phyloP scores from a whole-genome alignment of 2,329 filamentous ascomycete genomes.

The Aspergillus flavus region DNA sequence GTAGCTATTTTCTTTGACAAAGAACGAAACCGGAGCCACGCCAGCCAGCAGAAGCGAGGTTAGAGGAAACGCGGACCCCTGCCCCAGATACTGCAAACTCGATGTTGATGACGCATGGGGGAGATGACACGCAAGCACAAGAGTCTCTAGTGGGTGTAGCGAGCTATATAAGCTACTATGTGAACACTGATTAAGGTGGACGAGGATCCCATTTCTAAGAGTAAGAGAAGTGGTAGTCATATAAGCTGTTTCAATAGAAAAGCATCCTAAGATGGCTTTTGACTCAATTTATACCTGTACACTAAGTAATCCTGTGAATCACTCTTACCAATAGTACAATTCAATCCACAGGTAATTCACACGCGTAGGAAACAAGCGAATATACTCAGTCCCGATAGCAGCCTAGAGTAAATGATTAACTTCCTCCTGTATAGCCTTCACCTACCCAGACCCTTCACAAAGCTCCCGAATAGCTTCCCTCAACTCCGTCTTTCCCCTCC shows the following conservation, averaged over 20 bases:
- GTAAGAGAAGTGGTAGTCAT: background rate
- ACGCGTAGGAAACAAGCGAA: rapidly evolving
- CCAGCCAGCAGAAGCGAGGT: too few relatives aligned
- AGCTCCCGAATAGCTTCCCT: background rate
- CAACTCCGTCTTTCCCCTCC: conserved; percentile 8
- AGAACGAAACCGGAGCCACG: too few relatives aligned
- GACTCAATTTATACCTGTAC: background rate
- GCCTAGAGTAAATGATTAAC: background rate
- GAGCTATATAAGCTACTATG: too few relatives aligned
- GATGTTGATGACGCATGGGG: too few relatives aligned
- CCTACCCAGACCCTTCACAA: background rate
- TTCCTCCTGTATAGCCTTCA: background rate
- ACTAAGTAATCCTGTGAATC: background rate
- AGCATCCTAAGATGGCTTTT: background rate
- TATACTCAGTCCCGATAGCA: background rate
- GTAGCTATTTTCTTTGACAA: too few relatives aligned
- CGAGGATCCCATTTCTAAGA: background rate
- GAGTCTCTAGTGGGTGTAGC: too few relatives aligned
- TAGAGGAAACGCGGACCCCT: too few relatives aligned
- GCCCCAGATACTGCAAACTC: too few relatives aligned
- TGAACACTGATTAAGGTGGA: background rate
- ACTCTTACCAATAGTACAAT: background rate
- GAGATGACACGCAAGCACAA: too few relatives aligned
- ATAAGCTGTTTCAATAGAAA: background rate
- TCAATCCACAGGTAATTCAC: background rate